These are phyloP conservation scores for Ustilago esculenta DNA, from an alignment of 1,284 basidiomycete species.

Conservation along the genomic window DNA sequence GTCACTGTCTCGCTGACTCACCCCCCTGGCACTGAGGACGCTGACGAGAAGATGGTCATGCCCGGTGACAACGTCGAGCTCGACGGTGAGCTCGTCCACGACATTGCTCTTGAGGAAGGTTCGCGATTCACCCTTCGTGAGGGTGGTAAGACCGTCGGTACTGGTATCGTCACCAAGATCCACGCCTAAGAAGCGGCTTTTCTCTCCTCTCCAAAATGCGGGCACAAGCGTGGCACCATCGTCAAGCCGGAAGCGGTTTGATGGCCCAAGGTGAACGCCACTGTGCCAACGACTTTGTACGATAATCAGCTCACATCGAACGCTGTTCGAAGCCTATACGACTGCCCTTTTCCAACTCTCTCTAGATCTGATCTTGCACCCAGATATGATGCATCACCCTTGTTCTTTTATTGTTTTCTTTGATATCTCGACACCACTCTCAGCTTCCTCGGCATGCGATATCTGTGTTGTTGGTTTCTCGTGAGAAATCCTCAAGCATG, in stretches of 20 bases:
- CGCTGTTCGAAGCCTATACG: conserved; percentile 10
- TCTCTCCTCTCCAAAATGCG: conserved; percentile 11
- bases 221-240: conserved; percentile 1
- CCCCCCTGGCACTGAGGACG: conserved; percentile 76
- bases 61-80: conserved; percentile 98
- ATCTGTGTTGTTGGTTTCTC: not conserved
- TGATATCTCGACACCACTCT: conserved; percentile 36
- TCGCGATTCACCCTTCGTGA: conserved; percentile 97
- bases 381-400: conserved; percentile 14
- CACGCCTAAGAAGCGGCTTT: conserved; percentile 26
- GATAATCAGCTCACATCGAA: conserved; percentile 23
- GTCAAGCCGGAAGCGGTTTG: not conserved
- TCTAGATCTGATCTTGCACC: conserved; percentile 3
- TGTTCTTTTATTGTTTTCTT: conserved; percentile 10
- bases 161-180: conserved; percentile 65
- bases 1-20: conserved; percentile 87
- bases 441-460: not conserved
- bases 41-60: conserved; percentile 79
- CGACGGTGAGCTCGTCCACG: conserved; percentile 83
- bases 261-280: not conserved
- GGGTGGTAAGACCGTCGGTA: conserved; percentile 81
- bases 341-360: not conserved
- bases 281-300: conserved; percentile 27
- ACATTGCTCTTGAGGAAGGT: conserved; percentile 90
- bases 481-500: not conserved